Conservation (phyloP, 2,329 filamentous ascomycete genomes). For the Monascus ruber region DNA sequence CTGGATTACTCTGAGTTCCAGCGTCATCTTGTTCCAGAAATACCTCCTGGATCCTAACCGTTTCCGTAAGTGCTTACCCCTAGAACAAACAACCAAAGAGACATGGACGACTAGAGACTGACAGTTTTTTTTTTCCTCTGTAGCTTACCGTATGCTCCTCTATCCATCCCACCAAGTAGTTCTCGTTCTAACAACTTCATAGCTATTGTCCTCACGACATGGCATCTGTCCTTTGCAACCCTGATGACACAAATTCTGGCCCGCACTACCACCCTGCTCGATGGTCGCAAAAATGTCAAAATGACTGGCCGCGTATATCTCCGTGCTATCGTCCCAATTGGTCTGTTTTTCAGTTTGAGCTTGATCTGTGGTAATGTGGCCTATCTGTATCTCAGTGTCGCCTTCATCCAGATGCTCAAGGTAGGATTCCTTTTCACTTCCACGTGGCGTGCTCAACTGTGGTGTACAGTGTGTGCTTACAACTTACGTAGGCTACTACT, state of each 20-base stretch:
- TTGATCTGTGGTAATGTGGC: constrained; percentile 94
- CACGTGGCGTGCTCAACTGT: too few species aligned
- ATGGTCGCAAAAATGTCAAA: constrained; percentile 90
- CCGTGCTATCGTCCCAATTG: constrained; percentile 86
- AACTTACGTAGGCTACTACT: constrained; percentile 60
- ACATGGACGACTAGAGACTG: constrained; percentile 3
- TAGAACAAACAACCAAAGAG: neutral
- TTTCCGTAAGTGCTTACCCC: constrained; percentile 53
- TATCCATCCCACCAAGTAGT: constrained; percentile 1
- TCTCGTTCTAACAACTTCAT: constrained; percentile 11
- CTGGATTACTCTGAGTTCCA: constrained; percentile 88
- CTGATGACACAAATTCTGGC: constrained; percentile 90
- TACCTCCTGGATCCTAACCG: constrained; percentile 79
- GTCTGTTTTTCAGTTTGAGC: constrained; percentile 88
- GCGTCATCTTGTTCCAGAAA: constrained; percentile 99
- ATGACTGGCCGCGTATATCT: constrained; percentile 94
- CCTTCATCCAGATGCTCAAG: constrained; percentile 99
- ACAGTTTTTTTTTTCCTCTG: neutral
- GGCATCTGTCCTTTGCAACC: constrained; percentile 87
- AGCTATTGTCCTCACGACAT: constrained; percentile 71
- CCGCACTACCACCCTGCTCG: constrained; percentile 76
- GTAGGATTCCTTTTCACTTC: constrained; percentile 28
- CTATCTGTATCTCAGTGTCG: constrained; percentile 88
- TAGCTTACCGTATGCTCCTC: constrained; percentile 35
- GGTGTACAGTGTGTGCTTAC: too few species aligned